Percentiles rank a stretch among this genome's conserved stretches.
phyloP scores from a whole-genome alignment of 257 asterid species.

The Penstemon newberryi region DNA sequence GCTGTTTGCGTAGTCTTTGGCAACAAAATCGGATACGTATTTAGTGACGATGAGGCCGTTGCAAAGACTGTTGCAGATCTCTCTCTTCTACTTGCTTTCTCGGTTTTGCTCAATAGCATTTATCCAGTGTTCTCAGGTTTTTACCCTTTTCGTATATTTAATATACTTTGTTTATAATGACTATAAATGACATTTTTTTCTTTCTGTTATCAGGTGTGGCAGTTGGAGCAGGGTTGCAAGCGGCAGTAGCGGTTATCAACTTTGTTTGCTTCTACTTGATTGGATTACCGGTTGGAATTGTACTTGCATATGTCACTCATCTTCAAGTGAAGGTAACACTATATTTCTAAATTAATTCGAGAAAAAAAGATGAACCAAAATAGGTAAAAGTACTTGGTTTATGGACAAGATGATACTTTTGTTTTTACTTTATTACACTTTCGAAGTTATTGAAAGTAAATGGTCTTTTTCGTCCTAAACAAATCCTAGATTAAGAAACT shows the following conservation, averaged over 20 bases:
- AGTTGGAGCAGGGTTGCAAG: constrained; percentile 80
- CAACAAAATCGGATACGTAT: constrained; percentile 50
- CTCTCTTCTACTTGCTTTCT: constrained; percentile 43
- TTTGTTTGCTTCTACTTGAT: constrained; percentile 62
- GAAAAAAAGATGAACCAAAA: no score
- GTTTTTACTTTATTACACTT: no score
- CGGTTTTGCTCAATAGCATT: constrained; percentile 60
- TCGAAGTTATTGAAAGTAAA: no score
- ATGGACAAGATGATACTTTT: no score
- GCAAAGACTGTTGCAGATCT: constrained; percentile 45
- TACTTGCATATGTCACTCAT: constrained; percentile 62
- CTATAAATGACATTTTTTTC: background rate
- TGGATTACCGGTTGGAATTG: constrained; percentile 66
- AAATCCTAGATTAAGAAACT: no score
- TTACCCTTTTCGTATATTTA: background rate
- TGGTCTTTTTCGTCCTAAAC: no score
- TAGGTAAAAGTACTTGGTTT: no score
- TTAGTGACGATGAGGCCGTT: constrained; percentile 45
- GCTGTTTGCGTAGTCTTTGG: constrained; percentile 43
- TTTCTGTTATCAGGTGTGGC: constrained; percentile 62
- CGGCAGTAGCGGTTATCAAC: constrained; percentile 66
- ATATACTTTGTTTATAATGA: background rate
- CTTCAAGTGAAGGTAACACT: constrained; percentile 63
- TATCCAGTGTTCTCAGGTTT: constrained; percentile 68
- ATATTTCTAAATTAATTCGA: background rate